A percentile compares a stretch with the other conserved stretches of the same genome.
Evolutionary conservation across 208 protist species (phyloP).

Genomic region (Leishmania braziliensis): DNA sequence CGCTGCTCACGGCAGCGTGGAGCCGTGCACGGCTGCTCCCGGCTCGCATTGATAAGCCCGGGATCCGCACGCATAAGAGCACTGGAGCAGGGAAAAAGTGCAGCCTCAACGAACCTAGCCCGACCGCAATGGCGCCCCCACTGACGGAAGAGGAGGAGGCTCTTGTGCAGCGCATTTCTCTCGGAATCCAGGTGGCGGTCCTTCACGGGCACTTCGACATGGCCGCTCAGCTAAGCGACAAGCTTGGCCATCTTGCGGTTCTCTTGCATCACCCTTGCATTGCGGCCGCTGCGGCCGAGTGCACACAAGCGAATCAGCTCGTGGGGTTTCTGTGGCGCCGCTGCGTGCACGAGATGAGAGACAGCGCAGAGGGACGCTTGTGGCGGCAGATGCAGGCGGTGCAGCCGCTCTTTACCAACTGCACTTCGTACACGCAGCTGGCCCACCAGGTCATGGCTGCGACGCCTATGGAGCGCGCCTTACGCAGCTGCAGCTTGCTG

Average conservation of each 20-base stretch:
- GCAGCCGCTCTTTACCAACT: constrained; percentile 12
- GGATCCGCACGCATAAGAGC: constrained; percentile 11
- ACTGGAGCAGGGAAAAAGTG: background rate
- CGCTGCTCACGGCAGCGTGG: constrained; percentile 28
- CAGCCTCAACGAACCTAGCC: constrained; percentile 9
- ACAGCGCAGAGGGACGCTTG: constrained; percentile 21
- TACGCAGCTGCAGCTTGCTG: constrained; percentile 21
- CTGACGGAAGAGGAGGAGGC: constrained; percentile 18
- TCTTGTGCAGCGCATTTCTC: constrained; percentile 20
- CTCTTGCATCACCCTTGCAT: constrained; percentile 32
- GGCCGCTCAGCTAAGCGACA: constrained; percentile 21
- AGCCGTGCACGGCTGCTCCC: constrained; percentile 12
- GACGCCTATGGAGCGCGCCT: constrained; percentile 27
- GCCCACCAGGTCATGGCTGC: constrained; percentile 1
- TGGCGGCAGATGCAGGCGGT: constrained; percentile 23
- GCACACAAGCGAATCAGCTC: constrained; percentile 26
- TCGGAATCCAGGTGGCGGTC: constrained; percentile 19
- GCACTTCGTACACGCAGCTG: constrained; percentile 8
- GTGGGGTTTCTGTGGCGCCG: constrained; percentile 12
- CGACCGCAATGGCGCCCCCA: background rate
- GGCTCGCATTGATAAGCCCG: constrained; percentile 18
- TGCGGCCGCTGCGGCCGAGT: constrained; percentile 35
- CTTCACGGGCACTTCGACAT: constrained; percentile 25
- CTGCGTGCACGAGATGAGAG: constrained; percentile 21
- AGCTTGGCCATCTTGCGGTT: constrained; percentile 34